These are phyloP conservation scores for Aphanomyces euteiches DNA, from an alignment of 352 stramenopile genomes.

Conservation along the genomic window DNA sequence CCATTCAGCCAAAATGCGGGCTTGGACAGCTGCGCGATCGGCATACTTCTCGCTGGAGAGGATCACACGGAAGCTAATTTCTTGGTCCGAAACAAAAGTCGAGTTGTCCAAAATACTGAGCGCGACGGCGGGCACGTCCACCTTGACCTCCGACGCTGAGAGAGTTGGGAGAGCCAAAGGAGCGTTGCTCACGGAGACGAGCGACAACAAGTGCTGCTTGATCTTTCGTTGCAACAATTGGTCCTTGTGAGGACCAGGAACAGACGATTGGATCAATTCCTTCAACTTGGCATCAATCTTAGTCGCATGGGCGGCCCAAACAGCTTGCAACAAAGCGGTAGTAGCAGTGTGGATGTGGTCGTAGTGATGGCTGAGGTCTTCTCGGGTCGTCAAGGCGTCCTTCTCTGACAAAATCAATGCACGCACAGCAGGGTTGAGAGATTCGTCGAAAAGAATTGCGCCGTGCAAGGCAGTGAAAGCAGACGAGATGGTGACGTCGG, in stretches of 20 bases:
- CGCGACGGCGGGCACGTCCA: conserved; percentile 42
- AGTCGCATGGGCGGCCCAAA: conserved; percentile 58
- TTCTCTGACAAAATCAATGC: conserved; percentile 56
- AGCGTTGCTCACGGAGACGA: conserved; percentile 63
- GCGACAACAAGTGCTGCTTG: conserved; percentile 55
- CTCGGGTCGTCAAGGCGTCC: conserved; percentile 53
- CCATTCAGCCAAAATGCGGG: conserved; percentile 69
- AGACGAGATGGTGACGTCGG: conserved; percentile 49
- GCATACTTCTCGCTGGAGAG: conserved; percentile 57
- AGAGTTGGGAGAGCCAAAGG: conserved; percentile 44
- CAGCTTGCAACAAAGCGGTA: conserved; percentile 56
- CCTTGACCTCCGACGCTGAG: conserved; percentile 4
- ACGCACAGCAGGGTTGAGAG: conserved; percentile 57
- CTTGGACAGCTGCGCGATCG: conserved; percentile 57
- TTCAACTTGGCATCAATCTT: conserved; percentile 62
- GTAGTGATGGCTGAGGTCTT: conserved; percentile 73
- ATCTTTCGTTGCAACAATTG: conserved; percentile 70
- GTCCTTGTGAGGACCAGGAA: conserved; percentile 55
- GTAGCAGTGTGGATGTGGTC: conserved; percentile 56
- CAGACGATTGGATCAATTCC: conserved; percentile 43
- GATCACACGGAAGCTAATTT: conserved; percentile 55
- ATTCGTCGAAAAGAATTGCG: conserved; percentile 67
- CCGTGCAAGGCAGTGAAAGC: conserved; percentile 58
- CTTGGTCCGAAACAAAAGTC: conserved; percentile 67
- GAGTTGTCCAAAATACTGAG: conserved; percentile 57